phyloP scores from a whole-genome alignment of 345 rosid species.

The Hypericum androsaemum region DNA sequence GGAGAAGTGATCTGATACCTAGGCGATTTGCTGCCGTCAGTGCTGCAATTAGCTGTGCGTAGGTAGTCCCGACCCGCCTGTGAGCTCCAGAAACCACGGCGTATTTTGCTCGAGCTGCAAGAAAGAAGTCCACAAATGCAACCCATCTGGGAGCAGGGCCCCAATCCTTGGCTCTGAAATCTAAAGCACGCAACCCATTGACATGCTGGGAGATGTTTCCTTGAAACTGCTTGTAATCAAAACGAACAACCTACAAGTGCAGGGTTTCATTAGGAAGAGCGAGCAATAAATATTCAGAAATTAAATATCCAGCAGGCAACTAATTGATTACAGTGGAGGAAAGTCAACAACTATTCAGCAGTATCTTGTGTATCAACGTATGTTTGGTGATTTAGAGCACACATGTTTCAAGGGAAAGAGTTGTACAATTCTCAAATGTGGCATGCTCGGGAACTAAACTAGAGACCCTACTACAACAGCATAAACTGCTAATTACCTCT shows the following conservation, averaged over 20 bases:
- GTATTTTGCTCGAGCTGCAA: constrained; percentile 74
- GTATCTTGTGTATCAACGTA: too few species aligned
- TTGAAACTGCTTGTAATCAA: constrained; percentile 59
- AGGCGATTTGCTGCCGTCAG: constrained; percentile 77
- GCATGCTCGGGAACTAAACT: too few species aligned
- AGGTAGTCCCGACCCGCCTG: constrained; percentile 88
- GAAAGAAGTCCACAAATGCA: constrained; percentile 97
- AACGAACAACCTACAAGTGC: constrained; percentile 57
- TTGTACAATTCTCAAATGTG: too few species aligned
- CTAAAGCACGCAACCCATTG: constrained; percentile 32
- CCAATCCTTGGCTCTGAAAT: constrained; percentile 85
- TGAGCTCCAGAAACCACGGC: constrained; percentile 82
- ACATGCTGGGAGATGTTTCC: constrained; percentile 43
- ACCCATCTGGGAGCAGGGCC: constrained; percentile 99
- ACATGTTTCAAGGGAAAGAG: too few species aligned
- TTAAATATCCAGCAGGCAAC: background rate
- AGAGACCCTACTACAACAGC: too few species aligned
- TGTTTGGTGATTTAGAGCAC: too few species aligned
- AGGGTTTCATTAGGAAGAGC: constrained; percentile 12
- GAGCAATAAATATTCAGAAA: background rate
- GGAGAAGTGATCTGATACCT: constrained; percentile 27
- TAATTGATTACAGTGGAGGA: background rate
- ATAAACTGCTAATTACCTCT: constrained; percentile 43
- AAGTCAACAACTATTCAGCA: background rate
- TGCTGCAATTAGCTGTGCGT: constrained; percentile 83